Base-by-base conservation (phyloP, 202 grass and related monocot genomes). In the Elaeis oleifera region DNA sequence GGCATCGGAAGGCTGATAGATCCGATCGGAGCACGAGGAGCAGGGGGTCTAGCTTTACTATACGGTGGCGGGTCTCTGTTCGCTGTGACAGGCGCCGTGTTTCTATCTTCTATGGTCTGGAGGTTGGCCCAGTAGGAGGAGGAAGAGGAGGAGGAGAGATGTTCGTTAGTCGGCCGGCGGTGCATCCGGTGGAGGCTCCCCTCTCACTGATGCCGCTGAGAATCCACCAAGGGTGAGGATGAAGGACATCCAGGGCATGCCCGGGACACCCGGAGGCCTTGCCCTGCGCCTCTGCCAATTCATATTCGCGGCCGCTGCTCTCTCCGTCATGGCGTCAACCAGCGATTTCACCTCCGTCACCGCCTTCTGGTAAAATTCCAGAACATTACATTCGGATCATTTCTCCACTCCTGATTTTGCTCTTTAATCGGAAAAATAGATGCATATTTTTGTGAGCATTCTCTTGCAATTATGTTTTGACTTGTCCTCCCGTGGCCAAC, bases 161-260 rank as follows among this genome's bases (percentile, higher is more conserved):
- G 90, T 73, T 79, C 54, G 64, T 56, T 49, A 80, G 86, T 74
- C 83, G 83, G 50, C 90, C 90, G 59, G 76, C 67, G 60, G 92
- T 96, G 76, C 92, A 96, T 61, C 92, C 92, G 70, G 71, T 96
- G 76, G 92, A 91, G 76, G 83, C 76, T 77, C 78, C 84, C 77
- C 85, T 55, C 72, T 80, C 53, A 50, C 77, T 1, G 71, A 80
- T 50, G 80, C 86, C 77, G 79, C 49, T 60, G 74, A 39, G 73
- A 80, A 81, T 50, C 82, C 88, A 0, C 78, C 68, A 4, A 74
- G 70, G 6, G 75, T 90, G 50, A 74, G 78, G 68, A 90, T 90
- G 90, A 90, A 82, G 69, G 83, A 85, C 39, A 20, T 76, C 2
- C 90, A 82, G 49, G 90, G 90, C 65, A 69, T 83, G 49, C 86